phyloP scores from a whole-genome alignment of 768 basidiomycete genomes.

The Termitomyces heimii region DNA sequence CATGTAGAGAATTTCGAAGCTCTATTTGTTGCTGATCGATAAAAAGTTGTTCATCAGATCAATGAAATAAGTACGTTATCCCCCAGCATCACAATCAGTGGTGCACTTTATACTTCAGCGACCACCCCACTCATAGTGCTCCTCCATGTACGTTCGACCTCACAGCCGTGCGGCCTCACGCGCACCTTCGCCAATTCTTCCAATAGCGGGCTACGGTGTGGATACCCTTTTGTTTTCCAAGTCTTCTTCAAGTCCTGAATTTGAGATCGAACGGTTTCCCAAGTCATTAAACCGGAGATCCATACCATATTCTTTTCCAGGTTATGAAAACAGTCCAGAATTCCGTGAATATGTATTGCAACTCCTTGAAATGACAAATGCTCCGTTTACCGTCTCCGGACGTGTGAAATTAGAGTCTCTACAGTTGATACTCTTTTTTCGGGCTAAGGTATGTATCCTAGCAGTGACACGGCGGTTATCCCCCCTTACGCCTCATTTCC shows the following conservation, averaged over 20 bases:
- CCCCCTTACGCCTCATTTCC: conserved; percentile 2
- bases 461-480: not conserved
- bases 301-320: conserved; percentile 19
- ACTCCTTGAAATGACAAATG: conserved; percentile 52
- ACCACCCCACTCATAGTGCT: not conserved
- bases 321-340: conserved; percentile 44
- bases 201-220: conserved; percentile 12
- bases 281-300: conserved; percentile 28
- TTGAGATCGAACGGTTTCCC: conserved; percentile 59
- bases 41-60: not conserved
- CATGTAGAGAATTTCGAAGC: not conserved
- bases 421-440: conserved; percentile 68
- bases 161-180: conserved; percentile 18
- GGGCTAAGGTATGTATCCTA: conserved; percentile 53
- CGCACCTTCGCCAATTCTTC: conserved; percentile 21
- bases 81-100: not conserved
- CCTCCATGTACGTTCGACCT: conserved; percentile 6
- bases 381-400: conserved; percentile 61
- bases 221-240: conserved; percentile 29
- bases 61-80: conserved; percentile 5
- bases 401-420: conserved; percentile 66
- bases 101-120: not conserved
- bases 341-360: conserved; percentile 50
- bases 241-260: conserved; percentile 38
- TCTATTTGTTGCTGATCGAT: not conserved